Evolutionary conservation across 148 eudicot genomes (phyloP).

Genomic region (Mesembryanthemum crystallinum): DNA sequence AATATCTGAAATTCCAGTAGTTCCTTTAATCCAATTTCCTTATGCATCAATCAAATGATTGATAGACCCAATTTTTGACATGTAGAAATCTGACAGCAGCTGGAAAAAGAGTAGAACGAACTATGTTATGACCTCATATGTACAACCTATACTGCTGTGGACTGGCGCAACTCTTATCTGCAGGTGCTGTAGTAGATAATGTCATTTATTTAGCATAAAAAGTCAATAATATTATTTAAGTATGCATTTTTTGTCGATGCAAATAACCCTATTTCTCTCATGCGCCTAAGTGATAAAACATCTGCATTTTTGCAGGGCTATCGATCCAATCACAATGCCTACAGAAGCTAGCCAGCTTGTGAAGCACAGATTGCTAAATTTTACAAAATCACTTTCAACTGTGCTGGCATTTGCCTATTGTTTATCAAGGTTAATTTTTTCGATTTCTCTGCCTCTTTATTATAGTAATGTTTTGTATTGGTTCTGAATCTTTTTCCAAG

Average conservation of each 20-base stretch:
- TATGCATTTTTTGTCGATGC: background rate
- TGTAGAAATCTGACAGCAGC: constrained; percentile 73
- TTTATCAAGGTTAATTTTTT: constrained; percentile 54
- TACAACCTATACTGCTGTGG: constrained; percentile 90
- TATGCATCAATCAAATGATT: constrained; percentile 11
- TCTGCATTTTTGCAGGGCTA: constrained; percentile 46
- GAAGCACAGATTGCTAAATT: constrained; percentile 70
- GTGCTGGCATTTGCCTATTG: constrained; percentile 82
- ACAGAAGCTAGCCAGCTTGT: constrained; percentile 76
- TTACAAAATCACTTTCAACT: constrained; percentile 84
- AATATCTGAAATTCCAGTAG: background rate
- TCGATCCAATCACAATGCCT: constrained; percentile 77
- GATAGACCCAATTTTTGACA: constrained; percentile 16
- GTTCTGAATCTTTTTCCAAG: no score
- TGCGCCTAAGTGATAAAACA: constrained; percentile 7
- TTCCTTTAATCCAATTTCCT: background rate
- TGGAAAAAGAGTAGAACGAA: constrained; percentile 80
- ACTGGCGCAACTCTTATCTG: constrained; percentile 71
- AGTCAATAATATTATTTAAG: background rate
- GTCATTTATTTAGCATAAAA: background rate
- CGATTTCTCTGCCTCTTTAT: background rate
- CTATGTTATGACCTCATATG: constrained; percentile 68
- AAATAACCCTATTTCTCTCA: background rate
- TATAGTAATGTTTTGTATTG: background rate
- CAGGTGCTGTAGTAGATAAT: constrained; percentile 49